A percentile compares a stretch with the other conserved stretches of the same genome.
phyloP scores from a whole-genome alignment of 2,329 filamentous ascomycete genomes.

The Paracamarosporium sp. region DNA sequence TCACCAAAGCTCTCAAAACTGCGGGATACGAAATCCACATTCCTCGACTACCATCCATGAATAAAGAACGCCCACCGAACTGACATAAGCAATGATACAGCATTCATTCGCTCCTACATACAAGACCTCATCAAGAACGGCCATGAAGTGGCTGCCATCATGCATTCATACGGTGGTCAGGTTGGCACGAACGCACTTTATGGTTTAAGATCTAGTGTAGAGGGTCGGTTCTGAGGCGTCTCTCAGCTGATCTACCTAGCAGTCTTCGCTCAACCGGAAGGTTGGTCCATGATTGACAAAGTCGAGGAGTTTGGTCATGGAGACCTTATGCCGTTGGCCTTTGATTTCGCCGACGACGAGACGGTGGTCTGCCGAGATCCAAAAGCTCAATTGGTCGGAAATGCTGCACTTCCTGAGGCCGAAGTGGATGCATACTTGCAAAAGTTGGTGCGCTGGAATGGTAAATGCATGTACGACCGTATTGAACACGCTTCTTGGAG shows the following conservation, averaged over 20 bases:
- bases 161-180: slow-evolving; percentile 7
- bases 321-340: background rate
- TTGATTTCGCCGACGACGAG: slow-evolving; percentile 5
- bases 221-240: too few relatives aligned
- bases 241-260: background rate
- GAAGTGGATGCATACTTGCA: slow-evolving; percentile 14
- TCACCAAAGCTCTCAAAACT: background rate
- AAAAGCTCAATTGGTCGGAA: background rate
- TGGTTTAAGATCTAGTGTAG: too few relatives aligned
- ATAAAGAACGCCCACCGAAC: slow-evolving; percentile 2
- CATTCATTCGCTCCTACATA: slow-evolving; percentile 2
- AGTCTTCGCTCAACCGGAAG: background rate
- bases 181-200: background rate
- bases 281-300: background rate
- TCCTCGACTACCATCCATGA: background rate
- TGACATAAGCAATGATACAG: slow-evolving; percentile 1
- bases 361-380: slow-evolving; percentile 1
- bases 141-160: slow-evolving; percentile 7
- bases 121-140: slow-evolving; percentile 3
- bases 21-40: background rate
- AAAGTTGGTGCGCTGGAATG: slow-evolving; percentile 15
- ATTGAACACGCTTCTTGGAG: slow-evolving; percentile 11
- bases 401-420: background rate
- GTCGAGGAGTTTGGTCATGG: slow-evolving; percentile 1
- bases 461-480: slow-evolving; percentile 12